A percentile compares a stretch with the other conserved stretches of the same genome.
Evolutionary conservation across 371 early-diverging fungal genomes (phyloP).

Genomic region (Mucor racemosus): DNA sequence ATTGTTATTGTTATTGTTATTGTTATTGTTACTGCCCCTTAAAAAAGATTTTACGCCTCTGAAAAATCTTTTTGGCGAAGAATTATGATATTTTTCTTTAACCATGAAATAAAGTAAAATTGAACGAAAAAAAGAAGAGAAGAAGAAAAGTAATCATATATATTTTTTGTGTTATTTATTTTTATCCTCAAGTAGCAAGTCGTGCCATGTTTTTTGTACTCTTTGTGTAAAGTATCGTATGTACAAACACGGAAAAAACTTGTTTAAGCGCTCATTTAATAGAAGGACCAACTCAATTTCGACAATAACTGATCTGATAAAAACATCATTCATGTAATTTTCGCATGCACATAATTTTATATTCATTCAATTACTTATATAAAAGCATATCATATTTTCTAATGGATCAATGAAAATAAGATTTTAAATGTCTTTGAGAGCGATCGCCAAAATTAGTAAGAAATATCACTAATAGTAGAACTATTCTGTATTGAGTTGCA

Average conservation of each 20-base stretch:
- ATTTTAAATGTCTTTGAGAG: neutral
- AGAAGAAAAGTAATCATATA: neutral
- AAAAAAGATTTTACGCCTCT: constrained; percentile 14
- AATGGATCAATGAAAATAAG: neutral
- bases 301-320: neutral
- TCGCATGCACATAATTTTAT: no score
- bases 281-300: neutral
- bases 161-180: constrained; percentile 1
- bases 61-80: constrained; percentile 10
- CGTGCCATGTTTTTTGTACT: constrained; percentile 11
- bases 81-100: constrained; percentile 6
- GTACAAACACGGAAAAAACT: constrained; percentile 6
- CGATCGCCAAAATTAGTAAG: neutral
- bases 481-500: neutral
- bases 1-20: neutral
- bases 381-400: no score
- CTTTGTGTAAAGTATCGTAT: neutral
- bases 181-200: constrained; percentile 11
- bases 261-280: constrained; percentile 5
- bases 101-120: neutral
- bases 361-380: no score
- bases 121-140: neutral
- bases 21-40: neutral
- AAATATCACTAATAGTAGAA: neutral
- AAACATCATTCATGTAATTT: no score